A percentile compares a stretch with the other conserved stretches of the same genome.
Evolutionary conservation across 306 rosid species (phyloP).

Genomic region (Lathyrus tuberosus): DNA sequence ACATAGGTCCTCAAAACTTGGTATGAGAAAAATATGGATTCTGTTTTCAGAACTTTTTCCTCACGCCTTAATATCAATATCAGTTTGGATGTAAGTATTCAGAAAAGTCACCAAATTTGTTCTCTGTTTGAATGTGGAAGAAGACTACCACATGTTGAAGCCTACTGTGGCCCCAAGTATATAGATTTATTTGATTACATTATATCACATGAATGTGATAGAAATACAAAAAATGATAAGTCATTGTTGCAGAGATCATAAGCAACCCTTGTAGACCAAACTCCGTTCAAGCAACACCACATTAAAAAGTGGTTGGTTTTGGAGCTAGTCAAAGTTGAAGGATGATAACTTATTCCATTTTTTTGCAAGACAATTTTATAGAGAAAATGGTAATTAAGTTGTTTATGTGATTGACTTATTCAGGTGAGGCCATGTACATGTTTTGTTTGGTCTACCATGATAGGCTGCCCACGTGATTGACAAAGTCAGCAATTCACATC

Average conservation of each 20-base stretch:
- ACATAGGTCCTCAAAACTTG: background rate
- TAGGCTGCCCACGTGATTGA: constrained; percentile 92
- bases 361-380: constrained; percentile 39
- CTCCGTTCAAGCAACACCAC: constrained; percentile 37
- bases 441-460: constrained; percentile 63
- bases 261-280: constrained; percentile 52
- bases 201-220: constrained; percentile 13
- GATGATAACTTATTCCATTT: constrained; percentile 50
- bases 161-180: constrained; percentile 6
- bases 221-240: constrained; percentile 20
- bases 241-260: constrained; percentile 58
- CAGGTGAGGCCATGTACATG: constrained; percentile 56
- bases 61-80: background rate
- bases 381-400: constrained; percentile 16
- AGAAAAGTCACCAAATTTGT: background rate
- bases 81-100: background rate
- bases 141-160: background rate
- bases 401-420: constrained; percentile 62
- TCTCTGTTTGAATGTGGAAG: background rate
- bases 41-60: background rate
- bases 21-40: background rate
- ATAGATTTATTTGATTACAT: constrained; percentile 11
- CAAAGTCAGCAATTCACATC: constrained; percentile 69
- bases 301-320: constrained; percentile 53
- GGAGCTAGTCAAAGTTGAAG: constrained; percentile 66